These are phyloP conservation scores for Rhodamnia argentea DNA, from an alignment of 345 rosid genomes.

Conservation along the genomic window DNA sequence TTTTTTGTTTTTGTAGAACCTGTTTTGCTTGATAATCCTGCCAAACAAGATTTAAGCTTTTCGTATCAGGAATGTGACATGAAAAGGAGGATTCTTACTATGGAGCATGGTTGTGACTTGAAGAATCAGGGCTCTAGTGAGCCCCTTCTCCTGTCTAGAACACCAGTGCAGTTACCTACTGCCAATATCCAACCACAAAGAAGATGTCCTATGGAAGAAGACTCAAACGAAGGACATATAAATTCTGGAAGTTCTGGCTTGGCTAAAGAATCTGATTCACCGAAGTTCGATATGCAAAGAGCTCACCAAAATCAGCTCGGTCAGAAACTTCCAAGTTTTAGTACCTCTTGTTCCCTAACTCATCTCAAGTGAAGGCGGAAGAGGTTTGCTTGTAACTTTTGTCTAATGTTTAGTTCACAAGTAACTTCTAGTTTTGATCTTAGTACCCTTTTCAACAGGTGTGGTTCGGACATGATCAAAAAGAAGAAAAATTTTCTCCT, in stretches of 20 bases:
- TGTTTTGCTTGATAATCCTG: conserved; percentile 75
- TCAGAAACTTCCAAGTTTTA: conserved; percentile 19
- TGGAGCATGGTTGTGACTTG: conserved; percentile 33
- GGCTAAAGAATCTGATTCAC: conserved; percentile 30
- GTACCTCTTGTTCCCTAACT: conserved; percentile 23
- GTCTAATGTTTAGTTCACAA: neutral
- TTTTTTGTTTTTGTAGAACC: conserved; percentile 31
- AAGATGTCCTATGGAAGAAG: conserved; percentile 68
- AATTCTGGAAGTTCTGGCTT: conserved; percentile 16
- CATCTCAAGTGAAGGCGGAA: conserved; percentile 50
- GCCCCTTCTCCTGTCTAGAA: conserved; percentile 48
- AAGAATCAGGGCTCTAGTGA: conserved; percentile 58
- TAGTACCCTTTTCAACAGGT: neutral
- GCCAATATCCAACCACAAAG: conserved; percentile 24
- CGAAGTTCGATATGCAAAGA: conserved; percentile 36
- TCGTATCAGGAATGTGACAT: conserved; percentile 12
- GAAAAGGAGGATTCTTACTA: conserved; percentile 19
- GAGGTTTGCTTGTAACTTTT: conserved; percentile 42
- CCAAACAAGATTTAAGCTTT: conserved; percentile 39
- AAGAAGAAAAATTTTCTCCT: neutral
- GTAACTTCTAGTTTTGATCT: neutral
- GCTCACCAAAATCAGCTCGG: conserved; percentile 26
- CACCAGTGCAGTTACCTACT: no score
- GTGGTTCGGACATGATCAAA: neutral
- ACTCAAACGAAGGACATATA: conserved; percentile 12